These are phyloP conservation scores for Paramecium octaurelia DNA, from an alignment of 73 alveolate genomes.

Conservation along the genomic window DNA sequence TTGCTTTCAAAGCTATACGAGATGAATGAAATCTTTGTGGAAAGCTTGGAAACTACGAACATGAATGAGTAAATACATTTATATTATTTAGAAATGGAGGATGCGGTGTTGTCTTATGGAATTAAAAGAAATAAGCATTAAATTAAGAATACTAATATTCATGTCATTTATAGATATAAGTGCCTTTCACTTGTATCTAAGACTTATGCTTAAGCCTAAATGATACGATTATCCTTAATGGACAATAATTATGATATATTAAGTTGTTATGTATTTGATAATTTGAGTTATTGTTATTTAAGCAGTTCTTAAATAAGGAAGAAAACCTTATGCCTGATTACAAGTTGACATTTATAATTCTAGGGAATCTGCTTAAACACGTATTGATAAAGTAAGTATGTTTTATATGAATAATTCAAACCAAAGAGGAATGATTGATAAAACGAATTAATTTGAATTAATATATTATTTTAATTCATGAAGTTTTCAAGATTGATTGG, in stretches of 20 bases:
- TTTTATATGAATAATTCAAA: too few relatives aligned
- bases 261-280: neutral
- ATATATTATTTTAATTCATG: neutral
- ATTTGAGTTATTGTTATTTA: neutral
- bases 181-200: neutral
- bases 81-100: neutral
- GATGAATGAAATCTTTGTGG: neutral
- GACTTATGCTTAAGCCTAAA: neutral
- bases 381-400: too few relatives aligned
- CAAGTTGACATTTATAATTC: too few relatives aligned
- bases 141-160: neutral
- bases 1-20: neutral
- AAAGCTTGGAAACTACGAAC: neutral
- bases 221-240: neutral
- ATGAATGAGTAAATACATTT: neutral
- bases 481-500: neutral
- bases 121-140: neutral
- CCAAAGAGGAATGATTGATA: neutral
- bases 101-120: neutral
- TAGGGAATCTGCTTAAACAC: too few relatives aligned
- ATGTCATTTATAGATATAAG: neutral
- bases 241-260: neutral
- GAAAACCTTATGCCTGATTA: neutral
- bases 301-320: neutral
- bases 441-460: neutral